Base-by-base conservation (phyloP, 2,329 filamentous ascomycete genomes). In the Calonectria crousiana region DNA sequence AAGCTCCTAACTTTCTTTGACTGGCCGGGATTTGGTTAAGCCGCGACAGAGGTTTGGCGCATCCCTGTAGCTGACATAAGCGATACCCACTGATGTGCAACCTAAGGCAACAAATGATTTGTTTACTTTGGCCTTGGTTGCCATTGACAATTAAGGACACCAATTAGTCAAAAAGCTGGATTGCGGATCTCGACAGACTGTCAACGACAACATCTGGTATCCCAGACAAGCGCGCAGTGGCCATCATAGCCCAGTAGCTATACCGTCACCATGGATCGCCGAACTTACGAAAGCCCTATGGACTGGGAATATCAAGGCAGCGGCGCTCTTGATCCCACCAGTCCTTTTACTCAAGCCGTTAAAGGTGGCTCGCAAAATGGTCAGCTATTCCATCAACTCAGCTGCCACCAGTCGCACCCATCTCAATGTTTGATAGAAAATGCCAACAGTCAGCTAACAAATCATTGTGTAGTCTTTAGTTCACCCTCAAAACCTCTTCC, bases 251-350 rank as follows among this genome's bases (percentile, higher is more conserved):
- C 62, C 2, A 52, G 30, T 70, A 71, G 60, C 68, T 71, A 32
- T 56, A 30, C 66, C 67, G 52, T 67, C 70, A 76, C 69, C 78
- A 92, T 90, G 87, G 87, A 90, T 69, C 87, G 87, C 77, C 87
- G 92, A 79, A 91, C 89, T 2, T 89, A 86, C 76, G 91, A 93
- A 83, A 87, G 90, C 75, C 91, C 87, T 76, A 93, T 93, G 92
- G 92, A 93, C 79, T 93, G 90, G 90, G 90, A 93, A 81, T 93
- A 91, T 82, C 88, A 92, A 78, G 87, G 86, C 74, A 83, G 85
- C 62, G 90, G 88, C 2, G 91, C 90, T 23, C 83, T 91, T 74
- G 92, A 93, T 83, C 88, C 88, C 23, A 90, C 90, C 13, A 92
- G 91, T 76, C 92, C 92, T 2, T 93, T 93, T 82, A 86, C 89